A percentile compares a stretch with the other conserved stretches of the same genome.
Evolutionary conservation across 768 basidiomycete species (phyloP).

Genomic region (Collybia sp.): DNA sequence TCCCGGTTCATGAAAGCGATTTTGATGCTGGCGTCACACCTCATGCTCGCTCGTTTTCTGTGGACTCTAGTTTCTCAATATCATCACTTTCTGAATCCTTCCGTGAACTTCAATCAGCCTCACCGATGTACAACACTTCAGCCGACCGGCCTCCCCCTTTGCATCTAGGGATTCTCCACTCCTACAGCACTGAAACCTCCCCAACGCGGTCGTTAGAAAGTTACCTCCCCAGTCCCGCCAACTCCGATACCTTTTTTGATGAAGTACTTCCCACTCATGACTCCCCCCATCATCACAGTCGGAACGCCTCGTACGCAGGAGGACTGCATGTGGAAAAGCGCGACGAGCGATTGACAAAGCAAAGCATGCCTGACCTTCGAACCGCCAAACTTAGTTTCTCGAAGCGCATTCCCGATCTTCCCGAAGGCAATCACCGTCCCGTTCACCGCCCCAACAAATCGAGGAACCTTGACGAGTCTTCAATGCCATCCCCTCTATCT

Average conservation of each 20-base stretch:
- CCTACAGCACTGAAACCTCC: constrained; percentile 33
- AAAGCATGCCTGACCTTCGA: constrained; percentile 84
- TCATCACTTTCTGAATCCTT: constrained; percentile 41
- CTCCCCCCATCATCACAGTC: constrained; percentile 28
- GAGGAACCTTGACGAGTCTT: constrained; percentile 21
- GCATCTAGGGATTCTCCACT: constrained; percentile 38
- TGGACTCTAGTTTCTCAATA: constrained; percentile 51
- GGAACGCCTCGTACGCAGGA: constrained; percentile 47
- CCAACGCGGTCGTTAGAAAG: constrained; percentile 49
- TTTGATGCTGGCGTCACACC: constrained; percentile 34
- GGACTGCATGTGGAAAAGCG: constrained; percentile 30
- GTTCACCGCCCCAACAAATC: constrained; percentile 4
- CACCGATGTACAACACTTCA: constrained; percentile 13
- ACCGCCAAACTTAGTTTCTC: constrained; percentile 37
- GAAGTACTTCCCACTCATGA: constrained; percentile 19
- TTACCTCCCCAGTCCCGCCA: constrained; percentile 54
- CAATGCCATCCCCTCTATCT: constrained; percentile 33
- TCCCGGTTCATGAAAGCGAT: constrained; percentile 29
- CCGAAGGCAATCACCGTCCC: constrained; percentile 8
- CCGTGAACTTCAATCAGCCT: constrained; percentile 18
- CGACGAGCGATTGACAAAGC: constrained; percentile 51
- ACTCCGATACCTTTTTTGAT: constrained; percentile 46
- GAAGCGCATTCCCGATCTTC: constrained; percentile 19
- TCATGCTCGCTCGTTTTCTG: constrained; percentile 57
- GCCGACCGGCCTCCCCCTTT: constrained; percentile 43